Evolutionary conservation across 768 basidiomycete species (phyloP), one percentile per base, ranked within the genome.

Genomic region (Tulasnella sp.): DNA sequence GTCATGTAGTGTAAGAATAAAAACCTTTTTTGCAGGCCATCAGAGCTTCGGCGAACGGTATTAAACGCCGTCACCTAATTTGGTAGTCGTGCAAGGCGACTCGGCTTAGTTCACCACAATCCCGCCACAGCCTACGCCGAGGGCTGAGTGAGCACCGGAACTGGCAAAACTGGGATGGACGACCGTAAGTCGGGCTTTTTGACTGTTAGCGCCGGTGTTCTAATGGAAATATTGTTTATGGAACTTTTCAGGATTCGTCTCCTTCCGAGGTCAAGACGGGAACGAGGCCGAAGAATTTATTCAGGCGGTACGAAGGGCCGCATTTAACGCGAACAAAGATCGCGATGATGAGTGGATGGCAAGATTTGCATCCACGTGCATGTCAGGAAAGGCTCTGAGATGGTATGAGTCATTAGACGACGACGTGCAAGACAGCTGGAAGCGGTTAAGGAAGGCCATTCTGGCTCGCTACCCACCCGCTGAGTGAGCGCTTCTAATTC

Each of bases 351-450:
- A 26, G 23, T 61, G 57, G 57, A 61, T 61, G 57, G 57, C 57
- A 11, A 5, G 57, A 61, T 61, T 61, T 23, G 57, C 57, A 29
- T 61, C 57, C 0, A 61, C 57, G 7, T 61, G 57, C 57, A 61
- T 61, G 57, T 61, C 57, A 29, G 57, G 57, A 13, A 61, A 61
- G 57, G 57, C 57, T 11, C n/a, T 61, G 57, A 61, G 57, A 23
- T 61, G 57, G 57, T 61, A 26, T 29, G 57, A 61, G 57, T 61
- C 57, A 61, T 29, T 61, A 15, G 57, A 29, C n/a, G 57, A 61
- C 23, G 57, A 61, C n/a, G 57, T 61, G n/a, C 57, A 61, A 61
- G 57, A 61, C 18, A 61, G 57, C 29, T 61, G 57, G 57, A 61
- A 61, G n/a, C 29, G 23, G 3, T 15, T 61, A 61, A n/a, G 57